Conservation (phyloP, 2,329 filamentous ascomycete genomes). For the Periglandula ipomoeae region DNA sequence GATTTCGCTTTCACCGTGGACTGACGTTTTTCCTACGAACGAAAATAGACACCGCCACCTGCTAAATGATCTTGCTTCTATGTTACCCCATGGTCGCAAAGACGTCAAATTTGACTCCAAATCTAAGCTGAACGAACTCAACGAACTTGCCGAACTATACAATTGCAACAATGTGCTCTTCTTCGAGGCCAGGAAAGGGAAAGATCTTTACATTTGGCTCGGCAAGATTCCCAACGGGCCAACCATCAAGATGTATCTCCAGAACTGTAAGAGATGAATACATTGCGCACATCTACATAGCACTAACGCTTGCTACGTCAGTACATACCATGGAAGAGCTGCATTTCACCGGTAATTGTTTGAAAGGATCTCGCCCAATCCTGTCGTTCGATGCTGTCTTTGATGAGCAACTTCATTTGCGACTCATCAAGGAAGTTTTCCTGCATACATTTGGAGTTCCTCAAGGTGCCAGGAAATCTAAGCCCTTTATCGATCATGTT, state of each 20-base stretch:
- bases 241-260: slow-evolving; percentile 61
- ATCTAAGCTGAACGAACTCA: slow-evolving; percentile 73
- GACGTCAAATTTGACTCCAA: slow-evolving; percentile 97
- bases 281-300: background rate
- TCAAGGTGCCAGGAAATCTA: slow-evolving; percentile 76
- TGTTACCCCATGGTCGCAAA: slow-evolving; percentile 87
- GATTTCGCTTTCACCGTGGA: background rate
- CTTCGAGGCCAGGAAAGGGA: slow-evolving; percentile 88
- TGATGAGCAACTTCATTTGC: slow-evolving; percentile 69
- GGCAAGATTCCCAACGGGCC: slow-evolving; percentile 72
- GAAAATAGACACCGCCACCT: slow-evolving; percentile 74
- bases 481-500: slow-evolving; percentile 93
- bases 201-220: slow-evolving; percentile 92
- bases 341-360: slow-evolving; percentile 92
- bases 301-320: slow-evolving; percentile 26
- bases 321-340: slow-evolving; percentile 96
- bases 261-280: slow-evolving; percentile 49
- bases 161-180: slow-evolving; percentile 94
- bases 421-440: slow-evolving; percentile 82
- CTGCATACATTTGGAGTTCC: slow-evolving; percentile 88
- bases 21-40: background rate
- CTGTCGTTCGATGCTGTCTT: slow-evolving; percentile 88
- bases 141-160: slow-evolving; percentile 68
- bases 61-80: slow-evolving; percentile 75
- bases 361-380: slow-evolving; percentile 85